Percentiles rank a stretch among this genome's conserved stretches.
Conservation (phyloP, 768 basidiomycete species). For the Panaeolus cyanescens region DNA sequence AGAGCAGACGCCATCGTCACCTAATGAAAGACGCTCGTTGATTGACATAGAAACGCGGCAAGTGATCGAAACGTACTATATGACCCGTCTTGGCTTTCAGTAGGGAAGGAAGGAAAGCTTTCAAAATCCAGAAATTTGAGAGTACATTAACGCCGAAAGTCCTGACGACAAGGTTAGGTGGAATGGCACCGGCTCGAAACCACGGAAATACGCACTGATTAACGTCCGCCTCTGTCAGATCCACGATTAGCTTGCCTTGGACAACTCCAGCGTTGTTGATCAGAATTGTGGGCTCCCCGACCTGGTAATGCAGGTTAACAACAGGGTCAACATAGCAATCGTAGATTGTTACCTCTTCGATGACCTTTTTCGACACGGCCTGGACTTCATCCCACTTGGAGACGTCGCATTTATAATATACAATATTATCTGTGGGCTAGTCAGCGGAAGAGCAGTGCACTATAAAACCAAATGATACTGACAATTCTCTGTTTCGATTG, state of each 20-base stretch:
- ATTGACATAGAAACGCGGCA: conserved; percentile 13
- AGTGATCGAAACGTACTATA: conserved; percentile 54
- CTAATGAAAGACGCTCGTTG: conserved; percentile 33
- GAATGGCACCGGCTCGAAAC: neutral
- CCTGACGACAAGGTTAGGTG: conserved; percentile 39
- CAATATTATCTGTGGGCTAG: conserved; percentile 63
- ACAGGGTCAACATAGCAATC: neutral
- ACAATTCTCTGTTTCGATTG: conserved; percentile 79
- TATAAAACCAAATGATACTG: conserved; percentile 19
- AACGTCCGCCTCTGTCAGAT: conserved; percentile 77
- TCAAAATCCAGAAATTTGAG: conserved; percentile 89
- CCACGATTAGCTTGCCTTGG: conserved; percentile 84
- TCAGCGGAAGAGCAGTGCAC: conserved; percentile 1
- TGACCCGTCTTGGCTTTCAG: conserved; percentile 79
- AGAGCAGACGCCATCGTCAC: conserved; percentile 78
- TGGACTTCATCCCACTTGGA: conserved; percentile 87
- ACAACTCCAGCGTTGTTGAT: conserved; percentile 96
- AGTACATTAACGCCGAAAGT: conserved; percentile 90
- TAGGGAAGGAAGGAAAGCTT: conserved; percentile 91
- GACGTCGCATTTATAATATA: conserved; percentile 90
- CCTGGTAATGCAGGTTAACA: conserved; percentile 37
- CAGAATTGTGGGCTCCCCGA: conserved; percentile 87
- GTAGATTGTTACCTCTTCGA: conserved; percentile 62
- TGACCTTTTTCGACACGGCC: conserved; percentile 67
- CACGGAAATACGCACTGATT: conserved; percentile 55